Base-by-base conservation (phyloP, 306 rosid species). In the Quercus wislizeni region DNA sequence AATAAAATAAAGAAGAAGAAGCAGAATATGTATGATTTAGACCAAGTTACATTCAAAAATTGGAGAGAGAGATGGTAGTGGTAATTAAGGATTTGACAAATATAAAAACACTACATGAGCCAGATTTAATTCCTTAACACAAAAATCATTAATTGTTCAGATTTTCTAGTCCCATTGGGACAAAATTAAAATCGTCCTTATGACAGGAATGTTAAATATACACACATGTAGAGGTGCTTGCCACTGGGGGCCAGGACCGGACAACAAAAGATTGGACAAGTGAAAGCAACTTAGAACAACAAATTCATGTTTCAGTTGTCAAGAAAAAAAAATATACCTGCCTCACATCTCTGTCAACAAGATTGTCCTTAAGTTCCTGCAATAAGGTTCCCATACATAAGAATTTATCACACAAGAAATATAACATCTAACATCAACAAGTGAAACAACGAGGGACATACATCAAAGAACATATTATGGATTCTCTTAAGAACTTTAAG, bases 281-380 rank as follows among this genome's bases (percentile, higher is more conserved):
- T 23, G 6, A 23, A 25, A 15, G 11, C 46, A 11, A 9, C 43
- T 2, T 21, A 17, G 33, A 30, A 55, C 3, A 57, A 41, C 23
- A 33, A n/a, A 55, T 49, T 5, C 17, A 69, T 19, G 72, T 67
- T 67, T 67, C 15, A 35, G 52, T 19, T 9, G 51, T 31, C n/a
- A 35, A 35, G 52, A 67, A 76, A 52, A 49, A 23, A 41, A 65
- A 30, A 4, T 75, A 94, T 75, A 94, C 99, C 98, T 91, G 86
- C 78, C 98, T 90, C 83, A 93, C 99, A 72, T 96, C 99, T 83
- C 91, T 84, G 52, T 85, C 88, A 17, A 23, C 81, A 76, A 84
- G 87, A 79, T 87, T 81, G 18, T 73, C 88, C 67, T 79, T 12
- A 68, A 76, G 83, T 86, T 88, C 92, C 99, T 93, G 68, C 87